These are phyloP conservation scores for Butyriboletus loyo DNA, from an alignment of 768 basidiomycete genomes.

Conservation along the genomic window DNA sequence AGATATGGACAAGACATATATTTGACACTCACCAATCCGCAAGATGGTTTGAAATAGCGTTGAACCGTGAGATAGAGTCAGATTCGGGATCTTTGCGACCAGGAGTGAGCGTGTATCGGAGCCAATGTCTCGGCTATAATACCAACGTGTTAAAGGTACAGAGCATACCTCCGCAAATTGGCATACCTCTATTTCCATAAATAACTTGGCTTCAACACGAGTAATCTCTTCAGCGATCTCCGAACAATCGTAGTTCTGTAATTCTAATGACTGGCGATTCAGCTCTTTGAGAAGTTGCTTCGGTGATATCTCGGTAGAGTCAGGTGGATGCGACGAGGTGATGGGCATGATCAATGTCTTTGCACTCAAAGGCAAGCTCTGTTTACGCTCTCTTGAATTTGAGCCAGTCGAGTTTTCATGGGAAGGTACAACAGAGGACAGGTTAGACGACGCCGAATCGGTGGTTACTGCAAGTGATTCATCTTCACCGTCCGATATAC, in stretches of 20 bases:
- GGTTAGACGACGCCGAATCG: slow-evolving; percentile 30
- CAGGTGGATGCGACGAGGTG: slow-evolving; percentile 27
- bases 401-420: slow-evolving; percentile 24
- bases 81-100: slow-evolving; percentile 61
- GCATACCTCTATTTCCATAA: slow-evolving; percentile 73
- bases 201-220: slow-evolving; percentile 62
- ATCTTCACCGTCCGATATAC: slow-evolving; percentile 52
- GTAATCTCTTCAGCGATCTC: slow-evolving; percentile 88
- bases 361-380: slow-evolving; percentile 58
- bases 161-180: not conserved
- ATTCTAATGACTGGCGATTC: slow-evolving; percentile 52
- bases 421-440: slow-evolving; percentile 19
- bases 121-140: slow-evolving; percentile 80
- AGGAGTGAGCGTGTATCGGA: slow-evolving; percentile 70
- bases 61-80: slow-evolving; percentile 73
- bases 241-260: slow-evolving; percentile 54
- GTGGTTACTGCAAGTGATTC: slow-evolving; percentile 33
- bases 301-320: slow-evolving; percentile 39
- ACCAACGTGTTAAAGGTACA: not conserved
- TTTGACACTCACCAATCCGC: slow-evolving; percentile 64
- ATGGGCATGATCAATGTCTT: slow-evolving; percentile 41
- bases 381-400: slow-evolving; percentile 57
- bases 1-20: not conserved
- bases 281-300: slow-evolving; percentile 67
- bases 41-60: slow-evolving; percentile 75